phyloP scores from a whole-genome alignment of 352 stramenopile genomes.

The Globisporangium cylindrosporum region DNA sequence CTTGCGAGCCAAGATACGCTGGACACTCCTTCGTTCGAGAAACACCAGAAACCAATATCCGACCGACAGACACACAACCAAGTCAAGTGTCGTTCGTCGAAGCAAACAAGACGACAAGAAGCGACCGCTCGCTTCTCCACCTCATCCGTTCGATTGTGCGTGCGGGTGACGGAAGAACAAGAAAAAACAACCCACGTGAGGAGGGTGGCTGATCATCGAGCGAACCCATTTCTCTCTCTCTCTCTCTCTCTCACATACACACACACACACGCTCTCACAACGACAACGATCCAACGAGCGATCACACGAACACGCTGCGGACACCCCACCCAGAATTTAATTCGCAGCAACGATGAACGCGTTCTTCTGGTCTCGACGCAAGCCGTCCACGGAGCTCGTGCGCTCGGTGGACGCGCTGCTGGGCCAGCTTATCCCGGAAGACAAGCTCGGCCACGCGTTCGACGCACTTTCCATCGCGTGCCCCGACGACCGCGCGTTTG shows the following conservation, averaged over 20 bases:
- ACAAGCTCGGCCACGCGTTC: conserved; percentile 52
- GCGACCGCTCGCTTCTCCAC: background rate
- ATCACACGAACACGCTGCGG: background rate
- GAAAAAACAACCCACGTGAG: conserved; percentile 1
- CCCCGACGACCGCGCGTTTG: conserved; percentile 21
- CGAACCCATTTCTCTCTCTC: conserved; percentile 9
- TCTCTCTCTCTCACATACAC: background rate
- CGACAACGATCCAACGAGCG: conserved; percentile 7
- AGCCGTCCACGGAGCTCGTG: conserved; percentile 74
- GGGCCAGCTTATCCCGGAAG: conserved; percentile 51
- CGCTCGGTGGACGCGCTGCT: conserved; percentile 65
- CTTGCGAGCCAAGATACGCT: conserved; percentile 9
- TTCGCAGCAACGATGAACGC: conserved; percentile 46
- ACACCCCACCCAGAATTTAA: conserved; percentile 4
- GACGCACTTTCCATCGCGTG: conserved; percentile 40
- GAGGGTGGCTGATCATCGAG: background rate
- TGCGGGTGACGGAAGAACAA: background rate
- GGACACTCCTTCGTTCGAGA: conserved; percentile 7
- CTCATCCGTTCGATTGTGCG: conserved; percentile 2
- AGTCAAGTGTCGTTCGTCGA: background rate
- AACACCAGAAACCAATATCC: background rate
- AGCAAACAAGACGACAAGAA: background rate
- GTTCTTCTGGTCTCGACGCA: conserved; percentile 75
- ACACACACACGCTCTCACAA: background rate
- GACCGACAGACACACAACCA: background rate